phyloP scores from a whole-genome alignment of 345 rosid genomes.

The Zanthoxylum bungeanum region DNA sequence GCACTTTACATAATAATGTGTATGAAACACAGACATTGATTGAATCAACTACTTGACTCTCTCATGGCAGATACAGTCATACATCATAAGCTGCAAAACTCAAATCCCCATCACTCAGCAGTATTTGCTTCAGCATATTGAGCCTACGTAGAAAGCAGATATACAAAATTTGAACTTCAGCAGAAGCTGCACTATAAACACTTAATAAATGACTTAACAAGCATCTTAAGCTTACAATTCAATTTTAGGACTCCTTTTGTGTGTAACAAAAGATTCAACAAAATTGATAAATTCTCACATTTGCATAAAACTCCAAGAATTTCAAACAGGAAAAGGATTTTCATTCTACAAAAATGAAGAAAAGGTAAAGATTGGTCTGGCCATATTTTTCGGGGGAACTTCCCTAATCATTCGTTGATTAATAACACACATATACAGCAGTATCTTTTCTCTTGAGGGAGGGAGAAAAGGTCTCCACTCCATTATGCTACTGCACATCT shows the following conservation, averaged over 20 bases:
- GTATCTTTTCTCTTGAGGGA: neutral
- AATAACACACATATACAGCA: neutral
- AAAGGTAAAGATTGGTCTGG: neutral
- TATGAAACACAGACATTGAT: neutral
- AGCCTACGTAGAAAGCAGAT: too few species aligned
- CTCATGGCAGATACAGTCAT: neutral
- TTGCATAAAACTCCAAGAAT: neutral
- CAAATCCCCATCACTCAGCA: neutral
- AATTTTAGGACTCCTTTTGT: neutral
- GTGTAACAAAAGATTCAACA: neutral
- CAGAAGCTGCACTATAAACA: neutral
- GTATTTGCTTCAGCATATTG: neutral
- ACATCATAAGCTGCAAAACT: neutral
- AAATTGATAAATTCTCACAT: neutral
- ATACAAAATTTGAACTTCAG: neutral
- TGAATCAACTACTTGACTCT: neutral
- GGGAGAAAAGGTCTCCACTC: neutral
- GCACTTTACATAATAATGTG: neutral
- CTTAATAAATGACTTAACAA: too few species aligned
- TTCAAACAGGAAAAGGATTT: neutral
- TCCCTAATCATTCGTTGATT: neutral
- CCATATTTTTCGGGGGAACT: neutral
- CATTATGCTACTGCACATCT: neutral
- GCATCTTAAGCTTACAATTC: conserved; percentile 4
- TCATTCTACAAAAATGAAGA: neutral